A percentile compares a stretch with the other conserved stretches of the same genome.
These are phyloP conservation scores for Entamoeba dispar DNA, from an alignment of 208 protist species.

Conservation along the genomic window DNA sequence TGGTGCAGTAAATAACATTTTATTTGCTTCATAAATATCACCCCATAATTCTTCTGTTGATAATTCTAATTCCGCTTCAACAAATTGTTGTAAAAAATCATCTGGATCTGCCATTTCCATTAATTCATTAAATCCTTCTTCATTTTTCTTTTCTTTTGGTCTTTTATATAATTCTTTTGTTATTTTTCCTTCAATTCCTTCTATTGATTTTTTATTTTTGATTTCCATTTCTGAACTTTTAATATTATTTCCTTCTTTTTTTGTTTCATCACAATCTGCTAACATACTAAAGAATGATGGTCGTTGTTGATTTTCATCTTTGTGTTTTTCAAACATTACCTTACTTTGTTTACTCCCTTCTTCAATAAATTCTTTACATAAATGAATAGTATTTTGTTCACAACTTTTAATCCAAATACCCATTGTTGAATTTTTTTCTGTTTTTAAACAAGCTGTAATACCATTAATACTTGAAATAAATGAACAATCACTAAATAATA, in stretches of 20 bases:
- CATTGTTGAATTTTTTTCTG: too few relatives aligned
- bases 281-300: neutral
- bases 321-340: neutral
- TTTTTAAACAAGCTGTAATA: too few relatives aligned
- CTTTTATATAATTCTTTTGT: neutral
- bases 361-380: neutral
- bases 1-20: neutral
- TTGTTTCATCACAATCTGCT: neutral
- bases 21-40: neutral
- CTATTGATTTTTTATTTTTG: too few relatives aligned
- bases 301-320: neutral
- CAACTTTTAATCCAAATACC: too few relatives aligned
- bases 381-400: too few relatives aligned
- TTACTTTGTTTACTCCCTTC: neutral
- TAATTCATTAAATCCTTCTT: neutral
- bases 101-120: neutral
- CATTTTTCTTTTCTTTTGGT: neutral
- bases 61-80: neutral
- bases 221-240: neutral
- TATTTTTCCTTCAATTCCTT: neutral
- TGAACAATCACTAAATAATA: too few relatives aligned
- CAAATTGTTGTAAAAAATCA: neutral
- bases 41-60: neutral
- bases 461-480: too few relatives aligned
- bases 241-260: neutral